Percentiles rank a stretch among this genome's conserved stretches.
Conservation (phyloP, 805 yeast genomes). For the Wickerhamomyces strasburgensis region DNA sequence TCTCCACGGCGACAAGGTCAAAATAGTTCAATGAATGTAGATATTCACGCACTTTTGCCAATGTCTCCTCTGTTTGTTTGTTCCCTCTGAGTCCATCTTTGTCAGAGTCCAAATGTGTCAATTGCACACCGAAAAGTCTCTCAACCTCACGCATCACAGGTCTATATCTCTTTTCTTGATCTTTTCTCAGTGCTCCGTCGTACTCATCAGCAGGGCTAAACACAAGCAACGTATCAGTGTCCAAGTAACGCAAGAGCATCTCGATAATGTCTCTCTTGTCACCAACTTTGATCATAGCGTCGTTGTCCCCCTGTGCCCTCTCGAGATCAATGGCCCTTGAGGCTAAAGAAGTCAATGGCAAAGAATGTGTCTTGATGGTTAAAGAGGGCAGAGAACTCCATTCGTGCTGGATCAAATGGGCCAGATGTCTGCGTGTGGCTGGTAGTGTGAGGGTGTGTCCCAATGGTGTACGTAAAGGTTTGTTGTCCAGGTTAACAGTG, state of each 20-base stretch:
- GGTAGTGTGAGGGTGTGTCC: conserved; percentile 73
- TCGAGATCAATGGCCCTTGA: conserved; percentile 82
- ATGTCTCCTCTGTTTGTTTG: conserved; percentile 56
- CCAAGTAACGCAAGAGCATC: conserved; percentile 73
- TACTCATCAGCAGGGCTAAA: conserved; percentile 78
- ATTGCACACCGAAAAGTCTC: conserved; percentile 37
- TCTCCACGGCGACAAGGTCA: conserved; percentile 85
- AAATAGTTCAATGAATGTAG: conserved; percentile 57
- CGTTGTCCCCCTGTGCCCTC: conserved; percentile 36
- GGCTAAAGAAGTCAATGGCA: conserved; percentile 84
- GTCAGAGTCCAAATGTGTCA: conserved; percentile 75
- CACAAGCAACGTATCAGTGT: conserved; percentile 89
- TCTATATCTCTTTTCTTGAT: conserved; percentile 72
- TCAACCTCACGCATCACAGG: conserved; percentile 73
- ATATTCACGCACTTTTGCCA: conserved; percentile 60
- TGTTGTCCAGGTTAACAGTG: conserved; percentile 70
- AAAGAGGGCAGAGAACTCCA: conserved; percentile 74
- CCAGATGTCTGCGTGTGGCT: conserved; percentile 50
- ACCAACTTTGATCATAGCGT: conserved; percentile 57
- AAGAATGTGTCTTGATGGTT: conserved; percentile 65
- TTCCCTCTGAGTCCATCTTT: conserved; percentile 78
- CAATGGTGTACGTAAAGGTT: conserved; percentile 77
- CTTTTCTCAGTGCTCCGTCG: conserved; percentile 73
- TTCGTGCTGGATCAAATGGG: conserved; percentile 75
- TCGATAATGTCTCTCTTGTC: conserved; percentile 48